Conservation (phyloP, 768 basidiomycete species). For the Tricholoma matsutake region DNA sequence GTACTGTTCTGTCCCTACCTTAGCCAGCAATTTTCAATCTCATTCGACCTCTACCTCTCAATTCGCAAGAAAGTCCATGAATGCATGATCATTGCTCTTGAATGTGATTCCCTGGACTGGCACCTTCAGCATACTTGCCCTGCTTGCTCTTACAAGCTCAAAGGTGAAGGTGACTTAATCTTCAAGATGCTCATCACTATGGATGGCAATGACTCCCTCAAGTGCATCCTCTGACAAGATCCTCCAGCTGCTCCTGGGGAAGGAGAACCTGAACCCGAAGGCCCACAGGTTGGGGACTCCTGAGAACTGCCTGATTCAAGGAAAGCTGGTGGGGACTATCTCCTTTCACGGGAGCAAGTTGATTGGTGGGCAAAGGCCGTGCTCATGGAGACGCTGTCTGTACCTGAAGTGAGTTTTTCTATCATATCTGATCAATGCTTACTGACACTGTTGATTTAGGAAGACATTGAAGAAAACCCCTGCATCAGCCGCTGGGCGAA, state of each 20-base stretch:
- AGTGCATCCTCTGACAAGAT: slow-evolving; percentile 11
- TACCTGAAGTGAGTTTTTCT: neutral
- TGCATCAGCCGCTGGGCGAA: slow-evolving; percentile 22
- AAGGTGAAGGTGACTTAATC: slow-evolving; percentile 18
- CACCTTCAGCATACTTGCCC: slow-evolving; percentile 24
- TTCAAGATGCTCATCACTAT: slow-evolving; percentile 20
- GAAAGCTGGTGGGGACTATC: slow-evolving; percentile 13
- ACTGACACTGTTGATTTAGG: neutral
- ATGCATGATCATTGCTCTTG: slow-evolving; percentile 17
- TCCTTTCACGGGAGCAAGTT: slow-evolving; percentile 16
- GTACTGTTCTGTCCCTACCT: slow-evolving; percentile 17
- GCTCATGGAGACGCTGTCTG: slow-evolving; percentile 6
- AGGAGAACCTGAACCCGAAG: slow-evolving; percentile 3
- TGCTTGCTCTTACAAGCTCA: slow-evolving; percentile 24
- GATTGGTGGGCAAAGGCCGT: slow-evolving; percentile 19
- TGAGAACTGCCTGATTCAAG: slow-evolving; percentile 13
- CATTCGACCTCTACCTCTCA: slow-evolving; percentile 23
- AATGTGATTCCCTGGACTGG: slow-evolving; percentile 21
- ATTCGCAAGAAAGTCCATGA: slow-evolving; percentile 10
- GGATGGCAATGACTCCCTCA: slow-evolving; percentile 30
- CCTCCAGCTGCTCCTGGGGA: neutral
- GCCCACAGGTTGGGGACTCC: neutral
- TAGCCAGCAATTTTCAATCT: slow-evolving; percentile 20
- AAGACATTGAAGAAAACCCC: slow-evolving; percentile 10
- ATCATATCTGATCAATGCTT: neutral